phyloP scores from a whole-genome alignment of 345 rosid genomes.

The Camelina neglecta region DNA sequence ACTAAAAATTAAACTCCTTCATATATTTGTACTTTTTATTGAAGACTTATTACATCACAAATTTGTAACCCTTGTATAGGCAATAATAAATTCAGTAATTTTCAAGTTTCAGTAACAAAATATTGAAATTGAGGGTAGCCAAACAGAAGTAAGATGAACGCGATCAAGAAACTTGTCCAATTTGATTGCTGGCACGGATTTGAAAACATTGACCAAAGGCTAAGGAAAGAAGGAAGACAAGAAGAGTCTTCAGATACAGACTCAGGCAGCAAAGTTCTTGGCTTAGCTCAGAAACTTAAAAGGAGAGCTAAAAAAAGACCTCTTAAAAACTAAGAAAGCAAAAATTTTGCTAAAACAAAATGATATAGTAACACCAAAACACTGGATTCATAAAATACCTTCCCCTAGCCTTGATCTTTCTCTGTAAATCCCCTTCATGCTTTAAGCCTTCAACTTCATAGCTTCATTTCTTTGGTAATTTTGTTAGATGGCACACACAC shows the following conservation, averaged over 20 bases:
- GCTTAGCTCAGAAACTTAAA: conserved; percentile 37
- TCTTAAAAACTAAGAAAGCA: conserved; percentile 34
- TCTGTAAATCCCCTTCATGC: conserved; percentile 30
- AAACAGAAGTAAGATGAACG: neutral
- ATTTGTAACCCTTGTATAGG: too few species aligned
- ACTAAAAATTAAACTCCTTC: neutral
- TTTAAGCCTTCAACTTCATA: conserved; percentile 37
- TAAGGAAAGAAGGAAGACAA: conserved; percentile 20
- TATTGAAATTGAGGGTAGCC: neutral
- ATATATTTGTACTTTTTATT: too few species aligned
- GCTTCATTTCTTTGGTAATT: conserved; percentile 29
- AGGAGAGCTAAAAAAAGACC: conserved; percentile 34
- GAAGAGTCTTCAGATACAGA: conserved; percentile 44
- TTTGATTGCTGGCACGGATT: conserved; percentile 27
- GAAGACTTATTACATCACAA: too few species aligned
- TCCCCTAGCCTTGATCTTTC: conserved; percentile 35
- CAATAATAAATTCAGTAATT: too few species aligned
- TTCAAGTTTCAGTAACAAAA: too few species aligned
- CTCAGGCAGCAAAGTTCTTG: conserved; percentile 43
- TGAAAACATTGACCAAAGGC: conserved; percentile 37
- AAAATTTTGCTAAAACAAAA: conserved; percentile 24
- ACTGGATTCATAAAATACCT: conserved; percentile 31
- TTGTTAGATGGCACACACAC: conserved; percentile 36
- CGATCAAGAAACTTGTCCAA: conserved; percentile 20
- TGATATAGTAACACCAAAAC: conserved; percentile 43